Conservation (phyloP, 2,329 filamentous ascomycete genomes). For the Atkinsonella texensis region DNA sequence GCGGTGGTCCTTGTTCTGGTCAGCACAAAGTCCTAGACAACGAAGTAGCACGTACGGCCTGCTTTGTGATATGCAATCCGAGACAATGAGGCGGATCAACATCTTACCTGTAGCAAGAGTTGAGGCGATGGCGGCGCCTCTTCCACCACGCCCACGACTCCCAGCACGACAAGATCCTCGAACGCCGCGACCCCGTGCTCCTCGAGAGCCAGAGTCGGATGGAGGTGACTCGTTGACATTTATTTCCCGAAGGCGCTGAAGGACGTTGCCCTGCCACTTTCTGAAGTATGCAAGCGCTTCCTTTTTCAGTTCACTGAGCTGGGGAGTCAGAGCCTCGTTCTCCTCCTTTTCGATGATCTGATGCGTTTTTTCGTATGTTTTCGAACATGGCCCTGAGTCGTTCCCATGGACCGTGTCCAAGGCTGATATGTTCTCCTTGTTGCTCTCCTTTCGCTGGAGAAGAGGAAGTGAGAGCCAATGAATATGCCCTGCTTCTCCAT, state of each 20-base stretch:
- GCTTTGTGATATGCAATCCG: neutral
- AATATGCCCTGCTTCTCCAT: slow-evolving; percentile 18
- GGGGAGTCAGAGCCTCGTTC: slow-evolving; percentile 25
- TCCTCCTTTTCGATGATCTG: slow-evolving; percentile 21
- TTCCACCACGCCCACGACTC: slow-evolving; percentile 21
- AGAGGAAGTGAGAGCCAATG: slow-evolving; percentile 25
- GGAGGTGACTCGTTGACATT: slow-evolving; percentile 32
- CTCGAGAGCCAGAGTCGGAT: slow-evolving; percentile 11
- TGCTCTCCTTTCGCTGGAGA: slow-evolving; percentile 10
- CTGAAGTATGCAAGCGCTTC: slow-evolving; percentile 61
- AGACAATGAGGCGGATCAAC: neutral
- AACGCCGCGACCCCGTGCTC: slow-evolving; percentile 22
- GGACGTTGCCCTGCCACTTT: slow-evolving; percentile 64
- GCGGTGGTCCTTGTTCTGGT: slow-evolving; percentile 21
- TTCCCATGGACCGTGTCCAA: slow-evolving; percentile 5
- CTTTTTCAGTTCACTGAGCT: slow-evolving; percentile 54
- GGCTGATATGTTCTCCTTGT: slow-evolving; percentile 13
- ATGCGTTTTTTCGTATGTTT: slow-evolving; percentile 15
- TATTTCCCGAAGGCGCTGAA: slow-evolving; percentile 60
- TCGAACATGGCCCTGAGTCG: slow-evolving; percentile 6
- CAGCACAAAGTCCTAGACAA: neutral
- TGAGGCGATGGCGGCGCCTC: slow-evolving; percentile 16
- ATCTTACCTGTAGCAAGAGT: slow-evolving; percentile 25
- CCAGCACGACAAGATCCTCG: slow-evolving; percentile 13
- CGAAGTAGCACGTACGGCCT: neutral